Evolutionary conservation across 192 early-diverging fungal species (phyloP), one percentile per base, ranked within the genome.

Genomic region (Linderina pennispora): DNA sequence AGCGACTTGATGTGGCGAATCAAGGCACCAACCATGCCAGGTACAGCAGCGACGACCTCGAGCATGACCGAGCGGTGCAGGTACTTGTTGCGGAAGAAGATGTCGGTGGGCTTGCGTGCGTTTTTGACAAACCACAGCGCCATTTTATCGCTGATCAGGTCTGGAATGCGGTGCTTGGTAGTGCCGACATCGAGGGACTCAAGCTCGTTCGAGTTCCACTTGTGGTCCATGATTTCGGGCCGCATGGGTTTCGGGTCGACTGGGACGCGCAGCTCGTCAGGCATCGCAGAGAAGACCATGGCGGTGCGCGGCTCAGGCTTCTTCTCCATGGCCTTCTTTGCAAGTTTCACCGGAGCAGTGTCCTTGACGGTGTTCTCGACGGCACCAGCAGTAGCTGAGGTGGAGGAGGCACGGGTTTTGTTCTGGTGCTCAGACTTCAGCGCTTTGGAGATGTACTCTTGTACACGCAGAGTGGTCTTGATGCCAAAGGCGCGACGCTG

Each of bases 1-100:
- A 94, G 69, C 23, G 86, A 88, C 16, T 79, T 75, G 13, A 91
- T 74, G 45, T 94, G 92, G 8, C 87, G 75, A 13, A 89, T 65
- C 57, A 87, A 73, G 5, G 81, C 91, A 13, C 82, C 91, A 0
- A 94, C 91, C 86, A 94, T 89, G 28, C 94, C 94, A 11, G 90
- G 90, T 21, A 88, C 84, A 13, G 80, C 83, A 8, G 85, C 81
- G 14, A 89, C 75, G 0, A 83, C 85, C 41, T 86, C 87, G 4
- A 89, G 74, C 72, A 87, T 83, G 14, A 92, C 87, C 3, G 81
- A 83, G 44, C 86, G 78, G 55, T 85, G 82, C 33, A 87, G 71
- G 44, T 89, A 85, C 66, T 91, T 82, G 50, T 74, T 77, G 34
- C 79, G 64, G 59, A 88, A 88, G 51, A 86, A 86, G 11, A 75